Evolutionary conservation across 176 grass and related monocot species (phyloP).

Genomic region (Cenchrus fungigraminus): DNA sequence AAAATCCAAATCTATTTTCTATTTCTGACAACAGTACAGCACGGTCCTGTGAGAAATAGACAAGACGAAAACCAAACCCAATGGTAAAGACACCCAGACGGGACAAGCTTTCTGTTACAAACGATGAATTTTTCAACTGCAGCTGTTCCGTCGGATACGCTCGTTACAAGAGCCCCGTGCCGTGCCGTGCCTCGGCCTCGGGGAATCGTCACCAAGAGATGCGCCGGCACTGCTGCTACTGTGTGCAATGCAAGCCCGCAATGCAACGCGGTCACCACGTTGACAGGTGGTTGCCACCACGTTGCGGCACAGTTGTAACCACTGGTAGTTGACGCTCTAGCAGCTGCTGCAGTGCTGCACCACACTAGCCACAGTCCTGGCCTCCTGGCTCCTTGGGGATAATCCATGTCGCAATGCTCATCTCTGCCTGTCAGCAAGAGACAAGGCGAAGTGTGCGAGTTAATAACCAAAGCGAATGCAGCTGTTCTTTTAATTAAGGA

Average conservation of each 20-base stretch:
- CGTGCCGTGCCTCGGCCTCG: background rate
- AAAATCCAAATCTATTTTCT: background rate
- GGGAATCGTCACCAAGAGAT: background rate
- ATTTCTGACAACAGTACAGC: background rate
- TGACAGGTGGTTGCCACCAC: background rate
- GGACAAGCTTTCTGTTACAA: background rate
- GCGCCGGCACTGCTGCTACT: background rate
- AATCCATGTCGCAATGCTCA: too few species aligned
- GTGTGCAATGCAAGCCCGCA: background rate
- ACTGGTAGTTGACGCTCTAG: background rate
- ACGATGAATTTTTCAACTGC: background rate
- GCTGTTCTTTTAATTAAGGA: background rate
- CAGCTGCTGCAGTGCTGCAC: background rate
- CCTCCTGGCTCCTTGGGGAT: too few species aligned
- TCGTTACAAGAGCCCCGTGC: background rate
- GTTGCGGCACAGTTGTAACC: background rate
- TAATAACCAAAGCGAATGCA: too few species aligned
- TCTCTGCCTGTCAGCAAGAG: too few species aligned
- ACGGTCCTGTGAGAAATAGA: background rate
- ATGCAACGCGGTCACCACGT: background rate
- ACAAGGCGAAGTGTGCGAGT: too few species aligned
- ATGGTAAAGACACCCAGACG: background rate
- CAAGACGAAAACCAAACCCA: background rate
- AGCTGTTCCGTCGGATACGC: background rate
- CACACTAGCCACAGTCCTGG: background rate